These are phyloP conservation scores for Arachis monticola DNA, from an alignment of 331 rosid species.

Conservation along the genomic window DNA sequence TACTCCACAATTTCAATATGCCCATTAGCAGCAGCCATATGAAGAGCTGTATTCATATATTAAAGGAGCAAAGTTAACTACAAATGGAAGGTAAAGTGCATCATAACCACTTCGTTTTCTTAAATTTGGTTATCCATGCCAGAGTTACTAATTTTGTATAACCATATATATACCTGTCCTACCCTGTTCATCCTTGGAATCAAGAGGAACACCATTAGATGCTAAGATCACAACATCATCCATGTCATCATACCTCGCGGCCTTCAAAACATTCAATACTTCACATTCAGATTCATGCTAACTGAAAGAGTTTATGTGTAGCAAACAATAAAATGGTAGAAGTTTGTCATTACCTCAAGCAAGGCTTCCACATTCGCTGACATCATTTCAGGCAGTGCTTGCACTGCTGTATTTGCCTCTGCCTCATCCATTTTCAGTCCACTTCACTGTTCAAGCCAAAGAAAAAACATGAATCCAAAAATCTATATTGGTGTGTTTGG, in stretches of 20 bases:
- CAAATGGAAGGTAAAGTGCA: slow-evolving; percentile 2
- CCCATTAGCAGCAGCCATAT: slow-evolving; percentile 97
- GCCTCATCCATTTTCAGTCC: slow-evolving; percentile 38
- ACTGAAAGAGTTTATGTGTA: neutral
- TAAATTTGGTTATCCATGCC: neutral
- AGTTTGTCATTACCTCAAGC: slow-evolving; percentile 48
- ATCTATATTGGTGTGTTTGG: too few species aligned
- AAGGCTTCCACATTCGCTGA: slow-evolving; percentile 54
- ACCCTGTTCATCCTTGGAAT: slow-evolving; percentile 73
- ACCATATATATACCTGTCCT: slow-evolving; percentile 59
- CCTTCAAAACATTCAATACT: slow-evolving; percentile 38
- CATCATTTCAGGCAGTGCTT: slow-evolving; percentile 26
- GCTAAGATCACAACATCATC: slow-evolving; percentile 65
- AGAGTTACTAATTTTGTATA: neutral
- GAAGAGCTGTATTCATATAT: slow-evolving; percentile 70
- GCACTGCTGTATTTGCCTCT: slow-evolving; percentile 27
- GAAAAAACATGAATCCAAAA: neutral
- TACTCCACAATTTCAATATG: slow-evolving; percentile 69
- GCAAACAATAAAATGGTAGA: neutral
- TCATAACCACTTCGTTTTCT: neutral
- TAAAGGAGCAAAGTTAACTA: slow-evolving; percentile 31
- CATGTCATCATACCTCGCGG: slow-evolving; percentile 78
- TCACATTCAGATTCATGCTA: neutral
- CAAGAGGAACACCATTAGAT: slow-evolving; percentile 62
- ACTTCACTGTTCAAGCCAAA: neutral